Base-by-base conservation (phyloP, 768 basidiomycete species). In the Lactifluus subvellereus region DNA sequence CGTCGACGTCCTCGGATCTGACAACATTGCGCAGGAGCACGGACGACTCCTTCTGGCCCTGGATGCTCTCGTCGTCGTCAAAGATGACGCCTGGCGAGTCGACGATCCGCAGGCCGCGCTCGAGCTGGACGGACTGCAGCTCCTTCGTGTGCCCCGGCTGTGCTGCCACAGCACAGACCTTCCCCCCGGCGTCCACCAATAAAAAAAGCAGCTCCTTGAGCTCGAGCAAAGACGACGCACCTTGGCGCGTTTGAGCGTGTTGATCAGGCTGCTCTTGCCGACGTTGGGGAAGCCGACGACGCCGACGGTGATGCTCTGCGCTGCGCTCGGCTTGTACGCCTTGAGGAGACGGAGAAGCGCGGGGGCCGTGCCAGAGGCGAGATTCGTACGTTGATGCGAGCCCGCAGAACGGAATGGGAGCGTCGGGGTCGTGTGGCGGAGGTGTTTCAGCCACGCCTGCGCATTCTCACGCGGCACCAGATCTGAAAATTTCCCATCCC, bases 1-100 rank as follows among this genome's bases (percentile, higher is more conserved):
- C 96, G 42, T 89, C 86, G 2, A 98, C 81, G 66, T 94, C 86
- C 72, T 97, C 96, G 2, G 94, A 89, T 72, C 87, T 94, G 64
- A 96, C 80, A 37, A 94, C 92, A 69, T 97, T 97, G 22, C 93
- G 78, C 9, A 97, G 78, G 35, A 97, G 78, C 14, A 95, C 78
- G 68, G 85, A 87, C 4, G 74, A 76, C 57, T 74, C 78, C 33
- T 71, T 73, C 30, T 61, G 60, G 27, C 79, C 78, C 59, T 83
- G 85, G 27, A 73, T 76, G 4, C 51, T 54, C 53, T 85, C 81
- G 60, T 89, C 85, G 60, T 93, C 91, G 64, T 94, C 92, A 68
- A 97, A 92, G 2, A 99, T 90, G n/a, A 98, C 94, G 64, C 96
- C 97, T 0, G 97, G 96, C 42, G 94, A 98, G 74, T 98, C 97